Conservation (phyloP, 2,329 filamentous ascomycete species). For the Parasarocladium wereldwijsianum region DNA sequence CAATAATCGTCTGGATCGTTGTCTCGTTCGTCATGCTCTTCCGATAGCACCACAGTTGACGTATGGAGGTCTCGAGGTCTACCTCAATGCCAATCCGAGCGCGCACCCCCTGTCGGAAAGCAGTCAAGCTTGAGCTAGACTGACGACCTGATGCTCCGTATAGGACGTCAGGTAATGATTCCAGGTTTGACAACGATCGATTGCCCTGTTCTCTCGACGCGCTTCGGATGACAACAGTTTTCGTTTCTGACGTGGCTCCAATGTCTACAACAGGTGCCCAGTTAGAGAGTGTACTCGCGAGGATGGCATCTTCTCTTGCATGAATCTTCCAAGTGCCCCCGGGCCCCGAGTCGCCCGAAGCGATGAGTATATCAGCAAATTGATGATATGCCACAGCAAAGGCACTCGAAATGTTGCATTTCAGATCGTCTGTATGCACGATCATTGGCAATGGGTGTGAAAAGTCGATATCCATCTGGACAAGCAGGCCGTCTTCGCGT, state of each 20-base stretch:
- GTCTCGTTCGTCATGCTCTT: conserved; percentile 2
- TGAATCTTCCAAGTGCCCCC: conserved; percentile 63
- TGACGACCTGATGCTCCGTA: conserved; percentile 48
- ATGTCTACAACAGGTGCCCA: conserved; percentile 47
- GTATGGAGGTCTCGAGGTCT: conserved; percentile 31
- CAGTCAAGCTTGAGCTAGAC: conserved; percentile 45
- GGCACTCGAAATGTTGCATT: conserved; percentile 63
- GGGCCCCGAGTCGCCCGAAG: conserved; percentile 63
- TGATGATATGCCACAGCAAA: conserved; percentile 62
- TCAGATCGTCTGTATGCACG: conserved; percentile 46
- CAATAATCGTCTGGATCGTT: conserved; percentile 26
- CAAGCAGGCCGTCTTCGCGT: conserved; percentile 72
- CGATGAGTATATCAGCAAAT: conserved; percentile 63
- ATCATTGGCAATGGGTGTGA: conserved; percentile 38
- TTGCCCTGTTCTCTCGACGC: conserved; percentile 36
- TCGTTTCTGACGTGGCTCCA: conserved; percentile 9
- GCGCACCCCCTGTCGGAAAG: conserved; percentile 55
- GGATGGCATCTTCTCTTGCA: conserved; percentile 32
- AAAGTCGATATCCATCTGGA: conserved; percentile 54
- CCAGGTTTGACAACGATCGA: conserved; percentile 36
- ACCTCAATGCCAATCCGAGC: conserved; percentile 49
- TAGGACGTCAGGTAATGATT: conserved; percentile 45
- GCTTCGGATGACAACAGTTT: conserved; percentile 22
- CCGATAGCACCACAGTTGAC: conserved; percentile 29
- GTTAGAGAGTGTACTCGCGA: conserved; percentile 38